These are phyloP conservation scores for Aureobasidium vineae DNA, from an alignment of 2,329 filamentous ascomycete species.

Conservation along the genomic window DNA sequence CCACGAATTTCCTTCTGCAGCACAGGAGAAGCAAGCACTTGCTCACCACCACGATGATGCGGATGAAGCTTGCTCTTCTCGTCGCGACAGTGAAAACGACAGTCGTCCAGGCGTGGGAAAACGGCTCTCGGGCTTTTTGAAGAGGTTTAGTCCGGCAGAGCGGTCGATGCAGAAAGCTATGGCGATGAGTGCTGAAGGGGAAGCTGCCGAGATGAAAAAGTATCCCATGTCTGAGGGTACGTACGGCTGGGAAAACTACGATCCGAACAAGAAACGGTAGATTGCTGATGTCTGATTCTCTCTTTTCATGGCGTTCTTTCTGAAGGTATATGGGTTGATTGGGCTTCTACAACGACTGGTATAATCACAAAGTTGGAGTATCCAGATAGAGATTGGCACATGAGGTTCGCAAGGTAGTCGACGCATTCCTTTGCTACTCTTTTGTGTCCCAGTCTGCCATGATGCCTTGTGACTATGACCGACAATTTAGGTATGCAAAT, in stretches of 20 bases:
- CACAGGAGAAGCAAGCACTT: not conserved
- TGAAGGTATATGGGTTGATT: too few species aligned
- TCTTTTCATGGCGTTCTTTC: too few species aligned
- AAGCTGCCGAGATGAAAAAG: not conserved
- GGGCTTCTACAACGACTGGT: too few species aligned
- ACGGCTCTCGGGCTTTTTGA: conserved; percentile 10
- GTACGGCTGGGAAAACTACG: conserved; percentile 1
- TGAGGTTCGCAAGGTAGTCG: too few species aligned
- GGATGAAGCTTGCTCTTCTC: not conserved
- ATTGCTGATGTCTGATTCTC: too few species aligned
- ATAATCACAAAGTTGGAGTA: too few species aligned
- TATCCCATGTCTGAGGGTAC: conserved; percentile 18
- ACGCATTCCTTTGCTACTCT: too few species aligned
- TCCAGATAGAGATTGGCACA: too few species aligned
- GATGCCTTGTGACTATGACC: too few species aligned
- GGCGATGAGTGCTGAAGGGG: conserved; percentile 5
- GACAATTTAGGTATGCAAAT: too few species aligned
- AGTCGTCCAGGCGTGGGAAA: conserved; percentile 3
- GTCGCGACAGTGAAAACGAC: not conserved
- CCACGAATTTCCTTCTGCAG: not conserved
- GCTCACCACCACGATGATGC: not conserved
- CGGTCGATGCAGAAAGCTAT: conserved; percentile 7
- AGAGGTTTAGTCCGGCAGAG: conserved; percentile 13
- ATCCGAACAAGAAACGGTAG: not conserved
- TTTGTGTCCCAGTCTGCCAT: too few species aligned